Percentiles rank a stretch among this genome's conserved stretches.
Evolutionary conservation across 2,329 filamentous ascomycete species (phyloP).

Genomic region (Arthrobotrys musiformis): DNA sequence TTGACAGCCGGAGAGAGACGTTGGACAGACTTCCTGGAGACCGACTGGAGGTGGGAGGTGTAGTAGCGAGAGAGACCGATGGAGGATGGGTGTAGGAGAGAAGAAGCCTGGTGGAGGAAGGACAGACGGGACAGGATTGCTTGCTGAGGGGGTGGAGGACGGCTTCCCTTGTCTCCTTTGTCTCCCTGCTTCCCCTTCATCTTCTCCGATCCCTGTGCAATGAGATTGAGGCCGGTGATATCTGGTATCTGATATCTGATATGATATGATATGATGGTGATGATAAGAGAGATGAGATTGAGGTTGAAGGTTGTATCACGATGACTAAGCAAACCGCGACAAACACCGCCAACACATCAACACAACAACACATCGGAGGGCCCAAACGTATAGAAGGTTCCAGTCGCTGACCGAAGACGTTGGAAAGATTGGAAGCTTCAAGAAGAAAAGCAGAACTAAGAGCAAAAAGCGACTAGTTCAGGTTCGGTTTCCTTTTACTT

Average conservation of each 20-base stretch:
- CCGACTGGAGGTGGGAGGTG: conserved; percentile 38
- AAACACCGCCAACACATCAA: conserved; percentile 28
- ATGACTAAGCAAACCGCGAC: background rate
- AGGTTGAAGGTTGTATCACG: background rate
- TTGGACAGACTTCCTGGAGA: conserved; percentile 51
- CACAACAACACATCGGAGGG: background rate
- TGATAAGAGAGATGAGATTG: background rate
- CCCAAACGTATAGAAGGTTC: conserved; percentile 54
- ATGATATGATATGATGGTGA: too few species aligned
- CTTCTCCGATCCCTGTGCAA: background rate
- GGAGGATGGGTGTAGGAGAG: conserved; percentile 21
- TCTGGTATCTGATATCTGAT: too few species aligned
- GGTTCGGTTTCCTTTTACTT: background rate
- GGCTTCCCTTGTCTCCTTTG: background rate
- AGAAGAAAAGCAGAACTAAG: background rate
- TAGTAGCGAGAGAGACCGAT: conserved; percentile 44
- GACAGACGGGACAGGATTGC: conserved; percentile 43
- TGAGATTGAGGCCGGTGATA: too few species aligned
- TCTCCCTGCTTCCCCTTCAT: background rate
- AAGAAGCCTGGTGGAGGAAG: conserved; percentile 46
- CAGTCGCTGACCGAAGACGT: conserved; percentile 3
- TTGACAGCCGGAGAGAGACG: conserved; percentile 35
- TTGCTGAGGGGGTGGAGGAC: conserved; percentile 29
- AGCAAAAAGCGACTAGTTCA: background rate
- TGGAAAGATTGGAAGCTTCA: conserved; percentile 2